phyloP scores from a whole-genome alignment of 2,329 filamentous ascomycete species.

The Leptodontidium sp. region DNA sequence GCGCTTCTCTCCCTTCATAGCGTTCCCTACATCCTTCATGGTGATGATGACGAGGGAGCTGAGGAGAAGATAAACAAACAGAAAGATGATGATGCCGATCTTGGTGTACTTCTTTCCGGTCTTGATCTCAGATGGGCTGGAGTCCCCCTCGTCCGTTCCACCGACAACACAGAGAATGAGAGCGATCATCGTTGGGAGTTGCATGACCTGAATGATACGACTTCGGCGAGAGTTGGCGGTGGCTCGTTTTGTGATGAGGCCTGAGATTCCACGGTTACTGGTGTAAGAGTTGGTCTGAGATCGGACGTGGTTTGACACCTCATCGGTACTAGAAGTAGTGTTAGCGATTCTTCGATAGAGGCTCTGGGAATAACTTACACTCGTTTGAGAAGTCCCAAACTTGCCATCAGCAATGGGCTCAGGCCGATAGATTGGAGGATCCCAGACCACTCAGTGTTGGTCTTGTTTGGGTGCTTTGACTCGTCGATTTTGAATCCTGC shows the following conservation, averaged over 20 bases:
- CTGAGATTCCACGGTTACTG: conserved; percentile 8
- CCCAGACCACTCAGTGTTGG: conserved; percentile 44
- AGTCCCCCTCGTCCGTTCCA: conserved; percentile 36
- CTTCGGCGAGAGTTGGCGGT: conserved; percentile 41
- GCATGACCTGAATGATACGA: conserved; percentile 41
- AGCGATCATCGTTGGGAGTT: conserved; percentile 41
- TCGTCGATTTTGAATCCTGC: conserved; percentile 45
- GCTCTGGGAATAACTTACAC: conserved; percentile 34
- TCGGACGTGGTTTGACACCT: conserved; percentile 36
- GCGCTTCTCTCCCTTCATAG: conserved; percentile 43
- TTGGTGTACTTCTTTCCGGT: conserved; percentile 38
- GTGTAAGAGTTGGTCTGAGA: conserved; percentile 20
- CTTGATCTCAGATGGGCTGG: conserved; percentile 33
- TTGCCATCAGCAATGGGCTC: conserved; percentile 42
- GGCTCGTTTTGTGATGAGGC: conserved; percentile 29
- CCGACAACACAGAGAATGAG: conserved; percentile 45
- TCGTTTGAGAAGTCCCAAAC: conserved; percentile 41
- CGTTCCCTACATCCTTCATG: conserved; percentile 38
- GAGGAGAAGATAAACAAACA: conserved; percentile 42
- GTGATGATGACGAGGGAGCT: conserved; percentile 37
- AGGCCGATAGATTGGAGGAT: conserved; percentile 44
- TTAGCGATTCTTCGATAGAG: conserved; percentile 13
- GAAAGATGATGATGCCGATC: conserved; percentile 43
- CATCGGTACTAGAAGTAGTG: conserved; percentile 31
- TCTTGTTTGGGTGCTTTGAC: conserved; percentile 39